Percentiles rank a stretch among this genome's conserved stretches.
Evolutionary conservation across 495 filamentous ascomycete species (phyloP).

Genomic region (Trichoderma orchidacearum): DNA sequence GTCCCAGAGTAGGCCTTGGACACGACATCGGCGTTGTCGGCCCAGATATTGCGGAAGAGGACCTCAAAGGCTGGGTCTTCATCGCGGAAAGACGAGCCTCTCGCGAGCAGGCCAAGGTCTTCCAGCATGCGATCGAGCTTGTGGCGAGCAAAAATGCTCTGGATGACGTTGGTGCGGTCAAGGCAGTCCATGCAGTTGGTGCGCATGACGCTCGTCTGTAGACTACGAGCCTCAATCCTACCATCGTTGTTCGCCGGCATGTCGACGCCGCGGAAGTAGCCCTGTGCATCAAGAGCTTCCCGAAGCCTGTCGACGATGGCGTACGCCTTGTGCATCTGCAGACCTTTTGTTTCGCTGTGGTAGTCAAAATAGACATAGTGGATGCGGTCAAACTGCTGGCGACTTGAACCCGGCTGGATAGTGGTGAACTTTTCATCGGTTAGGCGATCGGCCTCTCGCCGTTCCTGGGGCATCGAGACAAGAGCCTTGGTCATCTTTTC

Average conservation of each 20-base stretch:
- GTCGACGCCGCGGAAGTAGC: conserved; percentile 87
- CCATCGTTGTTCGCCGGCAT: conserved; percentile 55
- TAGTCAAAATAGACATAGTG: conserved; percentile 98
- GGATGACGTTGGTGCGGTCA: conserved; percentile 94
- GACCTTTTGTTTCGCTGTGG: conserved; percentile 89
- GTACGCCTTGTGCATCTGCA: conserved; percentile 86
- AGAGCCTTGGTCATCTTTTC: conserved; percentile 72
- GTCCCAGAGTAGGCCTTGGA: conserved; percentile 87
- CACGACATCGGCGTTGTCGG: conserved; percentile 93
- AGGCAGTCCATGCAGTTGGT: conserved; percentile 99
- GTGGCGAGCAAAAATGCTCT: conserved; percentile 85
- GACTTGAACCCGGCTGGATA: conserved; percentile 47
- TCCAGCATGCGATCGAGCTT: conserved; percentile 74
- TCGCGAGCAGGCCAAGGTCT: conserved; percentile 61
- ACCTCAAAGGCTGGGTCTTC: conserved; percentile 68
- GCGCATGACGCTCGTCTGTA: conserved; percentile 75
- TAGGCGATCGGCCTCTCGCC: conserved; percentile 34
- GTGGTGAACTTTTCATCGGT: conserved; percentile 69
- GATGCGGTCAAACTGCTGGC: conserved; percentile 54
- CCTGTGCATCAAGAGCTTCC: conserved; percentile 55
- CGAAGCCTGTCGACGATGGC: conserved; percentile 69
- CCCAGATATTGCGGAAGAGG: conserved; percentile 92
- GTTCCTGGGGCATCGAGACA: conserved; percentile 53
- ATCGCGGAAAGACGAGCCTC: conserved; percentile 52
- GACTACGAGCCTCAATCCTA: conserved; percentile 60